Conservation (phyloP, 2,329 filamentous ascomycete genomes). For the Paecilomyces variotii region DNA sequence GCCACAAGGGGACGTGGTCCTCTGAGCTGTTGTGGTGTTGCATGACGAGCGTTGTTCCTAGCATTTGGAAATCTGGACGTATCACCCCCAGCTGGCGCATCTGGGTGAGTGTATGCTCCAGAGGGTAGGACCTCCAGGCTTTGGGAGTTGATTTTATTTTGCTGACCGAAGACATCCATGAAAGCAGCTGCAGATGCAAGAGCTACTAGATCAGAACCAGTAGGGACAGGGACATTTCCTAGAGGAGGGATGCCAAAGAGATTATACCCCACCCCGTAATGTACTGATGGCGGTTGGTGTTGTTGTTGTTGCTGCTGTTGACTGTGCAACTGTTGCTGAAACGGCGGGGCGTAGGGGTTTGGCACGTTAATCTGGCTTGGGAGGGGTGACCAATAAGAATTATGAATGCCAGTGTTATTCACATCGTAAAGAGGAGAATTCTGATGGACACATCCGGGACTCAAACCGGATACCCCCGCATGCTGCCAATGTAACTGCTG, state of each 20-base stretch:
- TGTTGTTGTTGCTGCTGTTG: neutral
- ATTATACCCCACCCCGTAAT: neutral
- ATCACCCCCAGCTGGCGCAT: neutral
- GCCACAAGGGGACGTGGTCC: slow-evolving; percentile 30
- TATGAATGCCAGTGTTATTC: neutral
- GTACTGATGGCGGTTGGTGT: neutral
- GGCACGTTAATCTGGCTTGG: neutral
- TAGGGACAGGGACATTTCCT: neutral
- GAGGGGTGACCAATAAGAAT: neutral
- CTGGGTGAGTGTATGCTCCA: neutral
- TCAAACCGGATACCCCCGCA: neutral
- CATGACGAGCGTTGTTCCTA: neutral
- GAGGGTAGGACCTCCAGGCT: neutral
- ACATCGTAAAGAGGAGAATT: neutral
- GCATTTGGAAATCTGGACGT: neutral
- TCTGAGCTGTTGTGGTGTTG: slow-evolving; percentile 1
- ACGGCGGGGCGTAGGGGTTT: neutral
- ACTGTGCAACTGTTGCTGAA: neutral
- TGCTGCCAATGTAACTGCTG: neutral
- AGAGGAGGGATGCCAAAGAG: neutral
- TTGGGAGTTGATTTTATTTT: neutral
- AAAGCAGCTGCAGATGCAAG: neutral
- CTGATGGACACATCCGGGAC: neutral
- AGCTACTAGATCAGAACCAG: neutral
- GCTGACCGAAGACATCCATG: neutral